Evolutionary conservation across 352 stramenopile genomes (phyloP), one percentile per base, ranked within the genome.

Genomic region (Phytophthora lateralis): DNA sequence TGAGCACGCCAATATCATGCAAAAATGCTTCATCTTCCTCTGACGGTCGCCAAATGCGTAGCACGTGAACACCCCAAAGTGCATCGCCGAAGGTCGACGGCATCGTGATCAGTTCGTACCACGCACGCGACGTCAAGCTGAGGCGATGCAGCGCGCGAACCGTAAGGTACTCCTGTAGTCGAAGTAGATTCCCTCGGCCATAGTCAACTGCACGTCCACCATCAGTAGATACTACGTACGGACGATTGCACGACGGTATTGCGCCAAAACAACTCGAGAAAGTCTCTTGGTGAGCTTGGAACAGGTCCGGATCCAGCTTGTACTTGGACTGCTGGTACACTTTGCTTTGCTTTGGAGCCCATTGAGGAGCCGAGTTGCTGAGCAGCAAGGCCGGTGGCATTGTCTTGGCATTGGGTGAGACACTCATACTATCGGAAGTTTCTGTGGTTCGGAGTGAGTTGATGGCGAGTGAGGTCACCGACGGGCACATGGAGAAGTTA

Each of bases 51-150:
- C 78, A 90, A 11, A 66, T 71, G 3, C 75, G 74, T 3, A 79
- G 52, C 5, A 88, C 53, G 20, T 88, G 72, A 18, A 75, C 54
- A 1, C 69, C 70, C 80, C 78, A 90, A 4, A 85, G 53, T 10
- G 67, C 68, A 21, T 90, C 80, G 5, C 58, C 69, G 11, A 69
- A 48, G 10, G 66, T 15, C 9, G 76, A 83, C 6, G 59, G 38
- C 1, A 67, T 42, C 14, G 78, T 74, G n/a, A 90, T 64, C 3
- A 84, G 51, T 26, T 73, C 71, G 32, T 70, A 81, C 78, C 80
- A 90, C 32, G 66, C 62, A 17, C 54, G 69, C 9, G 68, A 76
- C 5, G 61, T 79, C 45, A 90, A 59, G 39, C 78, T 87, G 29
- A 90, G 52, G 2, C 65, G 75, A 52, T 86, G 61, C 1, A 88